phyloP scores from a whole-genome alignment of 106 monocot species.

The Phalaenopsis equestris region DNA sequence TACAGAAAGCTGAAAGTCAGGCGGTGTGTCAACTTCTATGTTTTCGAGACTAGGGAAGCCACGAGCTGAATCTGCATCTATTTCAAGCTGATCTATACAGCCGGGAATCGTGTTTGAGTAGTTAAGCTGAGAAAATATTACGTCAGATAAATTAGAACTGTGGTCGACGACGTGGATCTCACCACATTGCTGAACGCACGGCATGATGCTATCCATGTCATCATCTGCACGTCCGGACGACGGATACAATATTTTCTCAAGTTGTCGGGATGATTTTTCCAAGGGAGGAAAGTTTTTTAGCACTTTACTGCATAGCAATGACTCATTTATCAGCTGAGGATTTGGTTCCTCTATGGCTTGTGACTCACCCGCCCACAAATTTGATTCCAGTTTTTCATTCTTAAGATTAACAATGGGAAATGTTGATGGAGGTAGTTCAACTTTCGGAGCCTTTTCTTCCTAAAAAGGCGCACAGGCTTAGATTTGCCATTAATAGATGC shows the following conservation, averaged over 20 bases:
- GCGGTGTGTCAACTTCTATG: slow-evolving; percentile 43
- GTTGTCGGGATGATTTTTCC: slow-evolving; percentile 18
- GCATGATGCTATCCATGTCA: no score
- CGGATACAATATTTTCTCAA: no score
- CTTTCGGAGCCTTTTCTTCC: slow-evolving; percentile 8
- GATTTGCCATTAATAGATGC: background rate
- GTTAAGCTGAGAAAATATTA: background rate
- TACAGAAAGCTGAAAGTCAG: slow-evolving; percentile 69
- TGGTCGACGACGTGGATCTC: no score
- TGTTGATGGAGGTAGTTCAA: background rate
- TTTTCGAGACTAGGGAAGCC: slow-evolving; percentile 44
- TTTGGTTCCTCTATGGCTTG: slow-evolving; percentile 41
- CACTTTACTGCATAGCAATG: slow-evolving; percentile 65
- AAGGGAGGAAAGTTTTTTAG: slow-evolving; percentile 35
- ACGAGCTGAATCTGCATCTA: background rate
- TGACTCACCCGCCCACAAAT: slow-evolving; percentile 47
- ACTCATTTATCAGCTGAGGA: slow-evolving; percentile 23
- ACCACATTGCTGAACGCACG: no score
- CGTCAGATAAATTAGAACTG: no score
- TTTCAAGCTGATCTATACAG: background rate
- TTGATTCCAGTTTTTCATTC: slow-evolving; percentile 13
- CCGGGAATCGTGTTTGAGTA: background rate
- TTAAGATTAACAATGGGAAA: slow-evolving; percentile 9
- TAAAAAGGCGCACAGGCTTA: background rate
- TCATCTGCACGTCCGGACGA: no score